These are phyloP conservation scores for Paspalum vaginatum DNA, from an alignment of 176 grass and related monocot genomes.

Conservation along the genomic window DNA sequence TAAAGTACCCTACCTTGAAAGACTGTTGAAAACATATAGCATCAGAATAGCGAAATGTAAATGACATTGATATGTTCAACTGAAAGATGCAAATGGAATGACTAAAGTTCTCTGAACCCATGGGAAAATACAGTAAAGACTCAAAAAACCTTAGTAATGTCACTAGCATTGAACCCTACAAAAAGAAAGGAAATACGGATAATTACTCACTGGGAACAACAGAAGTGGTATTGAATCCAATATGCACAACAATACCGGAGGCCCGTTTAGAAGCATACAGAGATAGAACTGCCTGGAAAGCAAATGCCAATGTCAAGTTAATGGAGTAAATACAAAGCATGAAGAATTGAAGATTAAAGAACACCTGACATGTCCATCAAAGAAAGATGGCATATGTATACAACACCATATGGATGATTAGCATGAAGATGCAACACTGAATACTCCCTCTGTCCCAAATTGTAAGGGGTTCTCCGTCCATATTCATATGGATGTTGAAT, in stretches of 20 bases:
- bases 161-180: not conserved
- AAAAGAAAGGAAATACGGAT: not conserved
- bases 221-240: constrained; percentile 89
- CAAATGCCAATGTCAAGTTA: constrained; percentile 28
- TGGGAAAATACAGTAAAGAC: not conserved
- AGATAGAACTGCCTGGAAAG: constrained; percentile 81
- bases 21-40: constrained; percentile 59
- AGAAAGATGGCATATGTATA: not conserved
- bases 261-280: constrained; percentile 82
- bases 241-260: constrained; percentile 92
- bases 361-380: not conserved
- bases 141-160: constrained; percentile 7
- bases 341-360: constrained; percentile 22
- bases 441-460: too few relatives aligned
- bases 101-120: not conserved
- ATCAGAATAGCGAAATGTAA: constrained; percentile 35
- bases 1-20: constrained; percentile 77
- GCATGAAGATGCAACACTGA: not conserved
- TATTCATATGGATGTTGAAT: too few relatives aligned
- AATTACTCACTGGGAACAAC: constrained; percentile 81
- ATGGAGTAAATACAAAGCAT: not conserved
- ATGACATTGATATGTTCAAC: not conserved
- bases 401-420: not conserved
- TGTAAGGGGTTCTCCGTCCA: too few relatives aligned
- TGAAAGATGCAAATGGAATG: constrained; percentile 3